Conservation (phyloP, 768 basidiomycete species). For the Dictyophora rubrovolvata region DNA sequence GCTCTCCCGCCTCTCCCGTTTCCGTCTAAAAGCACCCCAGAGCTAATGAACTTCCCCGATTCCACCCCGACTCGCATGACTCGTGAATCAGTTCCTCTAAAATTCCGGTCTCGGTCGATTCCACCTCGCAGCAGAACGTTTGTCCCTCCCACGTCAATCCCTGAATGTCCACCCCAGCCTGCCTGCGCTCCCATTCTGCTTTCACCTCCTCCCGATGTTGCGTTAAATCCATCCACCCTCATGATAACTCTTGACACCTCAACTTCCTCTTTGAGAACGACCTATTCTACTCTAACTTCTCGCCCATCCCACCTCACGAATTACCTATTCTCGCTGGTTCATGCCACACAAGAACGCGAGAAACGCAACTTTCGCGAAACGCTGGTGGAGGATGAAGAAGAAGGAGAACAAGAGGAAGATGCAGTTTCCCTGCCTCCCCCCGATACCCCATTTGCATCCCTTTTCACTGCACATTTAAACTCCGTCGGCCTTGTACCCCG, state of each 20-base stretch:
- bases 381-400: slow-evolving; percentile 8
- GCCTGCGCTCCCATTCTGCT: slow-evolving; percentile 61
- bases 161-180: slow-evolving; percentile 32
- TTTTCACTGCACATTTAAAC: slow-evolving; percentile 53
- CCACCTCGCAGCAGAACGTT: slow-evolving; percentile 34
- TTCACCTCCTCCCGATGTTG: slow-evolving; percentile 32
- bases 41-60: background rate
- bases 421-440: slow-evolving; percentile 28
- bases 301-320: slow-evolving; percentile 55
- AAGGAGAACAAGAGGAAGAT: slow-evolving; percentile 27
- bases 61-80: slow-evolving; percentile 21
- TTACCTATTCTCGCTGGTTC: slow-evolving; percentile 37
- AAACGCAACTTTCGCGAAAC: slow-evolving; percentile 6
- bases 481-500: slow-evolving; percentile 45
- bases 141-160: slow-evolving; percentile 33
- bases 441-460: slow-evolving; percentile 30
- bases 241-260: slow-evolving; percentile 70
- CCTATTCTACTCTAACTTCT: slow-evolving; percentile 54
- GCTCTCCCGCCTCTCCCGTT: slow-evolving; percentile 46
- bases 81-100: slow-evolving; percentile 10
- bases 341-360: slow-evolving; percentile 3
- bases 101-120: background rate
- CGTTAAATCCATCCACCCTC: slow-evolving; percentile 47
- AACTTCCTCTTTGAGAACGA: slow-evolving; percentile 55
- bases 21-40: slow-evolving; percentile 19